phyloP scores from a whole-genome alignment of 768 basidiomycete genomes.

The Mycena pura region DNA sequence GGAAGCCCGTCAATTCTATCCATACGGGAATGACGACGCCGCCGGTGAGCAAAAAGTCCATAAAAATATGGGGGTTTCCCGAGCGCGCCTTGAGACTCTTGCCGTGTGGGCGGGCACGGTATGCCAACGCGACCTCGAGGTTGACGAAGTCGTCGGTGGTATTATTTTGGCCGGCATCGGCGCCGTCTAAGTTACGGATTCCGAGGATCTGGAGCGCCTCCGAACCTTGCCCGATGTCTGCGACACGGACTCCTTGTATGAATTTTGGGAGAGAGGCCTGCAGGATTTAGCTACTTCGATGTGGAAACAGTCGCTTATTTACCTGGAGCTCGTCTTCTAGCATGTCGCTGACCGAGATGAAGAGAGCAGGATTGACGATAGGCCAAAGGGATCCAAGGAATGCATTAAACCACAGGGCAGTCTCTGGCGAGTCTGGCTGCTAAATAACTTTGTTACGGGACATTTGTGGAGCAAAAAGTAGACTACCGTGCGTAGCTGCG shows the following conservation, averaged over 20 bases:
- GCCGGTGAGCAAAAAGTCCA: slow-evolving; percentile 68
- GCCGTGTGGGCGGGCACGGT: slow-evolving; percentile 60
- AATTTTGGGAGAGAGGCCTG: slow-evolving; percentile 53
- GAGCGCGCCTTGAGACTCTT: slow-evolving; percentile 47
- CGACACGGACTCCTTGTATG: slow-evolving; percentile 68
- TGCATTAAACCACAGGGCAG: slow-evolving; percentile 68
- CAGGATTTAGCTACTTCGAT: too few relatives aligned
- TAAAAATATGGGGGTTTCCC: slow-evolving; percentile 67
- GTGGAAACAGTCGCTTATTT: not conserved
- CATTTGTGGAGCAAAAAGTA: not conserved
- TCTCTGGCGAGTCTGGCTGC: slow-evolving; percentile 37
- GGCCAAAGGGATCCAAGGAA: slow-evolving; percentile 73
- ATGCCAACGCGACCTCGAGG: slow-evolving; percentile 74
- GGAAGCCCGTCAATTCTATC: slow-evolving; percentile 74
- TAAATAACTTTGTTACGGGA: not conserved
- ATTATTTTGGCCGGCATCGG: slow-evolving; percentile 33
- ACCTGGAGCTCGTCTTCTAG: slow-evolving; percentile 63
- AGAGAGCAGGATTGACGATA: slow-evolving; percentile 73
- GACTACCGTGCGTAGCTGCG: slow-evolving; percentile 14
- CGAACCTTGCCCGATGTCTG: slow-evolving; percentile 71
- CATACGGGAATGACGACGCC: slow-evolving; percentile 64
- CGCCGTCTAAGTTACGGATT: slow-evolving; percentile 57
- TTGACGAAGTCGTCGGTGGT: slow-evolving; percentile 62
- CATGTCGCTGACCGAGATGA: slow-evolving; percentile 64
- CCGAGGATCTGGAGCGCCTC: slow-evolving; percentile 75